A percentile compares a stretch with the other conserved stretches of the same genome.
Evolutionary conservation across 371 early-diverging fungal genomes (phyloP).

Genomic region (Actinomucor elegans): DNA sequence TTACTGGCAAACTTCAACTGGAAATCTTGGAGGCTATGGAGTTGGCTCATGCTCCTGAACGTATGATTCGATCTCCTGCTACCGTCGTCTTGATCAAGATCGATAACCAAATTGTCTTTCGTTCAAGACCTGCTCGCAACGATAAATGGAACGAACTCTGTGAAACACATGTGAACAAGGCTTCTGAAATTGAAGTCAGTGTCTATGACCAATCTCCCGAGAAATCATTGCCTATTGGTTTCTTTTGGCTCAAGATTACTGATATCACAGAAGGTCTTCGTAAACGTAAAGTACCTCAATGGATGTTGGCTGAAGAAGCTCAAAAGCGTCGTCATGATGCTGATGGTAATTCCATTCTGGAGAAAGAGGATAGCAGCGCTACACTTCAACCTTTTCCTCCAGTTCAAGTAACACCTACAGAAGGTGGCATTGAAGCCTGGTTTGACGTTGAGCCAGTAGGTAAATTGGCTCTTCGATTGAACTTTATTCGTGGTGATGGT

Average conservation of each 20-base stretch:
- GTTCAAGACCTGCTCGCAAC: constrained; percentile 63
- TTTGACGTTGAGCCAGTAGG: constrained; percentile 94
- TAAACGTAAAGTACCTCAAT: constrained; percentile 53
- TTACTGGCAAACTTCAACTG: constrained; percentile 73
- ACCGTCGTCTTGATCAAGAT: constrained; percentile 79
- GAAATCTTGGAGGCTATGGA: constrained; percentile 65
- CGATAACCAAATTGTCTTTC: constrained; percentile 76
- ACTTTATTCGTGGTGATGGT: constrained; percentile 60
- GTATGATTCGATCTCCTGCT: constrained; percentile 58
- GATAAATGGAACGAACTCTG: constrained; percentile 80
- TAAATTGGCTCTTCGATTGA: constrained; percentile 74
- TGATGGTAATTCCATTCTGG: constrained; percentile 1
- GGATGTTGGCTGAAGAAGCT: constrained; percentile 33
- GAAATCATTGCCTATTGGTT: constrained; percentile 67
- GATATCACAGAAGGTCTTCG: constrained; percentile 80
- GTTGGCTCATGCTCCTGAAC: constrained; percentile 68
- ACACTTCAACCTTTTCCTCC: constrained; percentile 4
- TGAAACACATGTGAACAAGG: constrained; percentile 81
- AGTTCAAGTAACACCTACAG: constrained; percentile 6
- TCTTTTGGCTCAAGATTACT: constrained; percentile 79
- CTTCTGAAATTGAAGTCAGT: constrained; percentile 89
- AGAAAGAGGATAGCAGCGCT: constrained; percentile 17
- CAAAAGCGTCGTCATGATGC: constrained; percentile 40
- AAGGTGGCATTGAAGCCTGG: constrained; percentile 74
- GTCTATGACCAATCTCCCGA: constrained; percentile 72